Evolutionary conservation across 768 basidiomycete genomes (phyloP).

Genomic region (Rhodotorula babjevae): DNA sequence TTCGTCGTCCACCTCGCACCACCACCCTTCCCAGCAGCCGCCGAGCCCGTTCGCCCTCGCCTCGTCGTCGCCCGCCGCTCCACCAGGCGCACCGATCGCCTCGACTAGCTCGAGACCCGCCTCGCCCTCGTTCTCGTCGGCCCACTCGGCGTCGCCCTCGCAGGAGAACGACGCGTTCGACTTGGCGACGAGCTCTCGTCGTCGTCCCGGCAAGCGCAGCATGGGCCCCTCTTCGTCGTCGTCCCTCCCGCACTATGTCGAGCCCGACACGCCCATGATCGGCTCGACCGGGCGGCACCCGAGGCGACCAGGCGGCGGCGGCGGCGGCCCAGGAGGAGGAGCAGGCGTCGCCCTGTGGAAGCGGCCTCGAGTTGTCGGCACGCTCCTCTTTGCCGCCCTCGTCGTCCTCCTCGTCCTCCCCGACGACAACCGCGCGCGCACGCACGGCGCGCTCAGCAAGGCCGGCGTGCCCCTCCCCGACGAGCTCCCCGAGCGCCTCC

Average conservation of each 20-base stretch:
- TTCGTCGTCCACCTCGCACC: neutral
- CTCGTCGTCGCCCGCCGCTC: neutral
- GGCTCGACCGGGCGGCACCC: conserved; percentile 4
- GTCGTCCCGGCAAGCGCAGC: conserved; percentile 1
- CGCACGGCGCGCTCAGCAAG: conserved; percentile 36
- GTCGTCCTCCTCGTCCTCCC: conserved; percentile 38
- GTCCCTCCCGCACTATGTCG: conserved; percentile 25
- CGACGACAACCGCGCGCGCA: conserved; percentile 32
- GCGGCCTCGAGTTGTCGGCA: conserved; percentile 28
- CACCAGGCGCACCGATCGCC: too few species aligned
- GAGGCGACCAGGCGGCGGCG: neutral
- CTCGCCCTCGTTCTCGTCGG: neutral
- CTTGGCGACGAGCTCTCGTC: neutral
- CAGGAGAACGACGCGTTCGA: neutral
- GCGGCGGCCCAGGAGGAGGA: neutral
- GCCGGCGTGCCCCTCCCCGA: conserved; percentile 40
- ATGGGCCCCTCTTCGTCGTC: neutral
- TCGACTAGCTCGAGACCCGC: too few species aligned
- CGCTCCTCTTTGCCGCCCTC: conserved; percentile 34
- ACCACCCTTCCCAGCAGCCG: too few species aligned
- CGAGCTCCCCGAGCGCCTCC: conserved; percentile 34
- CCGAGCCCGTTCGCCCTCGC: neutral
- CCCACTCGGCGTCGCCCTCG: neutral
- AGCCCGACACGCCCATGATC: conserved; percentile 25
- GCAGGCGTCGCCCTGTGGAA: neutral